Conservation (phyloP, 2,329 filamentous ascomycete genomes). For the Xylariaceae sp. region DNA sequence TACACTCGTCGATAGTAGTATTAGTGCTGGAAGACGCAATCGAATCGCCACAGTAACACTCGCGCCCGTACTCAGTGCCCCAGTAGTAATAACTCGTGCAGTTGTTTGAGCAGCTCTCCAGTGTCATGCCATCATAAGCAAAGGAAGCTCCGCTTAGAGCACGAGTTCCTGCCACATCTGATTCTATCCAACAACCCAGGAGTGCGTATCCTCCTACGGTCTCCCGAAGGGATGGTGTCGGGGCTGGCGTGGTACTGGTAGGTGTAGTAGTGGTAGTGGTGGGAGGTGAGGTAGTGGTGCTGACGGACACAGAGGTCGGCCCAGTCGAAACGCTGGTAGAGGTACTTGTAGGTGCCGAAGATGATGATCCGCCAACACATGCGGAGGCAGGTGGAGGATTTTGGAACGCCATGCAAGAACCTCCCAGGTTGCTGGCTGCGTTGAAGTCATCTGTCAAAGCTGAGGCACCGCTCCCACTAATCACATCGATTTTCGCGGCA, state of each 20-base stretch:
- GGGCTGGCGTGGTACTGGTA: slow-evolving; percentile 26
- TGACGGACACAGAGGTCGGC: slow-evolving; percentile 22
- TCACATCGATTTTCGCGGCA: slow-evolving; percentile 44
- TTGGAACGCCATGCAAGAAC: slow-evolving; percentile 42
- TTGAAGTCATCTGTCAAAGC: slow-evolving; percentile 47
- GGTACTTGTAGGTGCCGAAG: slow-evolving; percentile 16
- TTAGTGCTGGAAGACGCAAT: slow-evolving; percentile 31
- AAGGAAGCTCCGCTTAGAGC: slow-evolving; percentile 40
- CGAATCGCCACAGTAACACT: slow-evolving; percentile 40
- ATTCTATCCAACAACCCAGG: slow-evolving; percentile 49
- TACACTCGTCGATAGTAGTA: slow-evolving; percentile 34
- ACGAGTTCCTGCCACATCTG: slow-evolving; percentile 33
- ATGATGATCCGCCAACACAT: slow-evolving; percentile 21
- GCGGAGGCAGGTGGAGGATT: slow-evolving; percentile 31
- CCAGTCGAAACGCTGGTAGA: slow-evolving; percentile 18
- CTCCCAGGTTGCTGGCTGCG: slow-evolving; percentile 40
- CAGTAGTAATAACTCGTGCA: slow-evolving; percentile 43
- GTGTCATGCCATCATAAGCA: slow-evolving; percentile 47
- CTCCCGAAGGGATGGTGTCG: slow-evolving; percentile 35
- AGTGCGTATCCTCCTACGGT: slow-evolving; percentile 42
- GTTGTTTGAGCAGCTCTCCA: slow-evolving; percentile 44
- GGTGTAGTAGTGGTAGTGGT: slow-evolving; percentile 19
- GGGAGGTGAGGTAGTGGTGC: slow-evolving; percentile 4
- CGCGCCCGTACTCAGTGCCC: slow-evolving; percentile 36
- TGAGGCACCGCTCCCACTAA: slow-evolving; percentile 34